These are phyloP conservation scores for Parastagonospora nodorum DNA, from an alignment of 2,329 filamentous ascomycete species.

Conservation along the genomic window DNA sequence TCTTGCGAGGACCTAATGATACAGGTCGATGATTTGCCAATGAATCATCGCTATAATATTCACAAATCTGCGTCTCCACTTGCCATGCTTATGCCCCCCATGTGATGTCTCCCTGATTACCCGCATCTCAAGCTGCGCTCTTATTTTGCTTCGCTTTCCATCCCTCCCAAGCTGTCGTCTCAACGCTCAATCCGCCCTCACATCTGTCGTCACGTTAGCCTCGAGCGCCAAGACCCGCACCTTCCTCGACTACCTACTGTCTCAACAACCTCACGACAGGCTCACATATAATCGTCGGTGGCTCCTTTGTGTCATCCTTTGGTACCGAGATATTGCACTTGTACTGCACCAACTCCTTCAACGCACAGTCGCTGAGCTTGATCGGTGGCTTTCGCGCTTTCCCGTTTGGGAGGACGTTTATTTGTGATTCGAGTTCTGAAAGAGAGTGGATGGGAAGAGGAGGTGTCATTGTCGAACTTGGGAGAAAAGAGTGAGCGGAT, in stretches of 20 bases:
- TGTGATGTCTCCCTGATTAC: neutral
- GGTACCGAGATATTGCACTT: conserved; percentile 59
- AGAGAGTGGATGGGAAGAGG: conserved; percentile 59
- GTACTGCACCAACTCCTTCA: conserved; percentile 67
- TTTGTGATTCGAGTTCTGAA: conserved; percentile 55
- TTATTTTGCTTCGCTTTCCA: conserved; percentile 41
- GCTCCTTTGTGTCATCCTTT: conserved; percentile 41
- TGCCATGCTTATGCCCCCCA: no score
- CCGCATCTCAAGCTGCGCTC: neutral
- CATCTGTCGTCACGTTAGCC: conserved; percentile 45
- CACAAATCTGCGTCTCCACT: no score
- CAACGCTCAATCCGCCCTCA: conserved; percentile 61
- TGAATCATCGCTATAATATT: no score
- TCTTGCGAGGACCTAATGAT: no score
- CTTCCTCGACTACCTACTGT: conserved; percentile 52
- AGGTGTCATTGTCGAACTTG: conserved; percentile 56
- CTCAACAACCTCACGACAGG: conserved; percentile 64
- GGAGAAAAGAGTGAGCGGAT: conserved; percentile 3
- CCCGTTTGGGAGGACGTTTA: conserved; percentile 58
- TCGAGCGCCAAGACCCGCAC: conserved; percentile 23
- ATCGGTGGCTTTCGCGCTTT: conserved; percentile 59
- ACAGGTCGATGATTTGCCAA: no score
- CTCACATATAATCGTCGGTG: conserved; percentile 55
- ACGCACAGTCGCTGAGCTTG: conserved; percentile 59
- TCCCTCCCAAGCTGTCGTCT: conserved; percentile 66